Evolutionary conservation across 1,284 basidiomycete species (phyloP).

Genomic region (Macrocystidia cucumis): DNA sequence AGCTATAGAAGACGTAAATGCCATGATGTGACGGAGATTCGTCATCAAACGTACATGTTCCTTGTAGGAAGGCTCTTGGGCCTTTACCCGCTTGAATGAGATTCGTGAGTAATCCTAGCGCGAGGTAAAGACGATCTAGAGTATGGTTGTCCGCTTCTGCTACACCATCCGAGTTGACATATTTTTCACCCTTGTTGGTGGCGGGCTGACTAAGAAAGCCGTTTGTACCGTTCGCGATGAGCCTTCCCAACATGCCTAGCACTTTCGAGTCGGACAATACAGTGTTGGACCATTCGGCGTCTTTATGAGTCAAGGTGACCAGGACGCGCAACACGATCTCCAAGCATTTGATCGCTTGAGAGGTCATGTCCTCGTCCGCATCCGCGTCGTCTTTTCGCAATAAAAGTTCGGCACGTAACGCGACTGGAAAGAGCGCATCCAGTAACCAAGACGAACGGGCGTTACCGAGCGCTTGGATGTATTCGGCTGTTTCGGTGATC

Average conservation of each 20-base stretch:
- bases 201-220: too few relatives aligned
- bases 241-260: too few relatives aligned
- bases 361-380: too few relatives aligned
- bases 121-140: conserved; percentile 61
- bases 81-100: conserved; percentile 49
- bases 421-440: conserved; percentile 1
- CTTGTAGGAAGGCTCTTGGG: conserved; percentile 35
- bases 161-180: conserved; percentile 11
- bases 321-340: conserved; percentile 56
- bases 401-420: conserved; percentile 1
- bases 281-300: conserved; percentile 48
- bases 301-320: conserved; percentile 60
- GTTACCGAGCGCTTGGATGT: background rate
- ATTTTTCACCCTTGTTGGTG: conserved; percentile 8
- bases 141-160: conserved; percentile 22
- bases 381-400: too few relatives aligned
- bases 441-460: conserved; percentile 2
- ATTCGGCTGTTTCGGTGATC: background rate
- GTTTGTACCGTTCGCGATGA: too few relatives aligned
- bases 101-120: conserved; percentile 65
- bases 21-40: background rate
- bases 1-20: conserved; percentile 20
- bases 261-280: too few relatives aligned
- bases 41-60: conserved; percentile 32
- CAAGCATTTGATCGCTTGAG: conserved; percentile 38